A percentile compares a stretch with the other conserved stretches of the same genome.
These are phyloP conservation scores for Rhodotorula toruloides DNA, from an alignment of 768 basidiomycete genomes.

Conservation along the genomic window DNA sequence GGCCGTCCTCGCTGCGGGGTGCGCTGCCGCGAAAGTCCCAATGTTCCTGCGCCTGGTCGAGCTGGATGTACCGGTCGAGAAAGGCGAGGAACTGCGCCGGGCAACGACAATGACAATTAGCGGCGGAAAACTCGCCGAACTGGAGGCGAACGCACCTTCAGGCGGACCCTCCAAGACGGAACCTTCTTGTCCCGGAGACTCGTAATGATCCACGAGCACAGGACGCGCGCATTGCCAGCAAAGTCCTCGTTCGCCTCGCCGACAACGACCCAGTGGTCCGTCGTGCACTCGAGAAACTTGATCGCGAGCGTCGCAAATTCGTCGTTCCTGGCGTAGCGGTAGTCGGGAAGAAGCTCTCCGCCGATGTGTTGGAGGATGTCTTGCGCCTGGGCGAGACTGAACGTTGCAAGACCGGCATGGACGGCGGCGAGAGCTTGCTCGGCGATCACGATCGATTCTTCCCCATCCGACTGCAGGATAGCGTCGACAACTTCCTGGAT, in stretches of 20 bases:
- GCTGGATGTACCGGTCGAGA: slow-evolving; percentile 59
- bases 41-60: slow-evolving; percentile 56
- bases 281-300: slow-evolving; percentile 62
- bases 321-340: slow-evolving; percentile 58
- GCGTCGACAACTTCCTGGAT: slow-evolving; percentile 41
- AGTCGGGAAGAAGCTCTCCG: slow-evolving; percentile 52
- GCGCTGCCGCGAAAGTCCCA: slow-evolving; percentile 49
- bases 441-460: slow-evolving; percentile 57
- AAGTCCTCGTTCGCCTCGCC: slow-evolving; percentile 46
- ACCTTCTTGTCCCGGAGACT: slow-evolving; percentile 51
- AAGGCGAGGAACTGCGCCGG: slow-evolving; percentile 55
- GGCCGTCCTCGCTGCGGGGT: slow-evolving; percentile 44
- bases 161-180: slow-evolving; percentile 62
- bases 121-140: too few relatives aligned
- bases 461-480: slow-evolving; percentile 47
- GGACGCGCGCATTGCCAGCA: slow-evolving; percentile 51
- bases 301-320: slow-evolving; percentile 56
- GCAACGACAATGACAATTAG: slow-evolving; percentile 45
- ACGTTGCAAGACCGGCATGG: slow-evolving; percentile 55
- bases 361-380: slow-evolving; percentile 57
- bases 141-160: slow-evolving; percentile 20
- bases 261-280: slow-evolving; percentile 57
- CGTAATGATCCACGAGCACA: slow-evolving; percentile 58
- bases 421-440: slow-evolving; percentile 59
- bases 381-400: slow-evolving; percentile 56